Evolutionary conservation across 192 early-diverging fungal species (phyloP).

Genomic region (Backusella luteola): DNA sequence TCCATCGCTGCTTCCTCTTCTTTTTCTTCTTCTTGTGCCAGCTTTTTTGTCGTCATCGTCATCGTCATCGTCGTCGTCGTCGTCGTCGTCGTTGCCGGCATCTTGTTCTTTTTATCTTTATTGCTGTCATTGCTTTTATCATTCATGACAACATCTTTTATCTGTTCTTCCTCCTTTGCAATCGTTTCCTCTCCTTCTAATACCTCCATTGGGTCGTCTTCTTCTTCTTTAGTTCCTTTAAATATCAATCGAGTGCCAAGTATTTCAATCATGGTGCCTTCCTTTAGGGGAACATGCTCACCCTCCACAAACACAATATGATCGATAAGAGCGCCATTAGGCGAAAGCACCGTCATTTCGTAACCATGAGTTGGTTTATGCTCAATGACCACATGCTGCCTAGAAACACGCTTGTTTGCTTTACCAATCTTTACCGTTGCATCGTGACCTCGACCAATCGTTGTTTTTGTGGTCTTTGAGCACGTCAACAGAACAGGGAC

Average conservation of each 20-base stretch:
- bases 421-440: constrained; percentile 42
- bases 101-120: neutral
- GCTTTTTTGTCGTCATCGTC: neutral
- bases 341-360: constrained; percentile 40
- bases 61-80: no score
- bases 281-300: constrained; percentile 17
- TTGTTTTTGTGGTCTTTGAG: constrained; percentile 27
- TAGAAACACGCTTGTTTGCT: constrained; percentile 44
- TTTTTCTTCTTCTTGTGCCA: neutral
- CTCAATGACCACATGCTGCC: constrained; percentile 43
- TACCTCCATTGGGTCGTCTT: neutral
- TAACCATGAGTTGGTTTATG: constrained; percentile 27
- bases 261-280: constrained; percentile 22
- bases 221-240: neutral
- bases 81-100: neutral
- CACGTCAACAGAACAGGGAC: constrained; percentile 26
- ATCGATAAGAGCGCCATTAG: constrained; percentile 45
- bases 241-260: constrained; percentile 21
- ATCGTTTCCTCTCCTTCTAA: neutral
- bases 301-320: constrained; percentile 35
- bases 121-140: neutral
- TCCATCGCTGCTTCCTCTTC: neutral
- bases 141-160: neutral
- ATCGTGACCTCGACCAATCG: constrained; percentile 44
- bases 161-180: neutral